These are phyloP conservation scores for Oryza officinalis DNA, from an alignment of 176 grass and related monocot species.

Conservation along the genomic window DNA sequence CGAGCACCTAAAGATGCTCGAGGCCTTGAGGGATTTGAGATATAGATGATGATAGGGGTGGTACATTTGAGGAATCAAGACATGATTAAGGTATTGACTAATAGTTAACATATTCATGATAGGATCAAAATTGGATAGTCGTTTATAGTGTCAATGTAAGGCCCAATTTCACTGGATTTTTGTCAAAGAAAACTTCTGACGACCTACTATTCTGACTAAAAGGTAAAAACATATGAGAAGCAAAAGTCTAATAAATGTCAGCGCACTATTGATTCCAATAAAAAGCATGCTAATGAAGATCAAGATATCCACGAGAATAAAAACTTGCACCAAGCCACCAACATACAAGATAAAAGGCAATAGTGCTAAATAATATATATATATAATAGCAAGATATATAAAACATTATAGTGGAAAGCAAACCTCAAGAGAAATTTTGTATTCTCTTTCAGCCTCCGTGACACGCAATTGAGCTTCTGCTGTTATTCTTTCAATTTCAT, in stretches of 20 bases:
- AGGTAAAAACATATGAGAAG: background rate
- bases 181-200: background rate
- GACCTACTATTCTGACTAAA: constrained; percentile 5
- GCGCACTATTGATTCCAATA: background rate
- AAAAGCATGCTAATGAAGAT: background rate
- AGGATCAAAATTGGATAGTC: background rate
- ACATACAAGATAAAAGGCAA: constrained; percentile 25
- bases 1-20: background rate
- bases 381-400: constrained; percentile 20
- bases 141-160: constrained; percentile 6
- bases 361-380: background rate
- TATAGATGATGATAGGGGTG: constrained; percentile 7
- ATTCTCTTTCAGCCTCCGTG: constrained; percentile 73
- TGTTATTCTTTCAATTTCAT: constrained; percentile 89
- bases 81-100: constrained; percentile 13
- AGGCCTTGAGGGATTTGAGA: background rate
- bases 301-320: background rate
- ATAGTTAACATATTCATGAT: background rate
- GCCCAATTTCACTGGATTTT: background rate
- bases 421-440: constrained; percentile 77
- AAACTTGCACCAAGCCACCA: background rate
- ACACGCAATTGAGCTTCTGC: constrained; percentile 74
- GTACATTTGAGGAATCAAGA: constrained; percentile 10
- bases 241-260: background rate
- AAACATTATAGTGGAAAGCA: constrained; percentile 28